These are phyloP conservation scores for Naumovozyma dairenensis DNA, from an alignment of 805 yeast genomes.

Conservation along the genomic window DNA sequence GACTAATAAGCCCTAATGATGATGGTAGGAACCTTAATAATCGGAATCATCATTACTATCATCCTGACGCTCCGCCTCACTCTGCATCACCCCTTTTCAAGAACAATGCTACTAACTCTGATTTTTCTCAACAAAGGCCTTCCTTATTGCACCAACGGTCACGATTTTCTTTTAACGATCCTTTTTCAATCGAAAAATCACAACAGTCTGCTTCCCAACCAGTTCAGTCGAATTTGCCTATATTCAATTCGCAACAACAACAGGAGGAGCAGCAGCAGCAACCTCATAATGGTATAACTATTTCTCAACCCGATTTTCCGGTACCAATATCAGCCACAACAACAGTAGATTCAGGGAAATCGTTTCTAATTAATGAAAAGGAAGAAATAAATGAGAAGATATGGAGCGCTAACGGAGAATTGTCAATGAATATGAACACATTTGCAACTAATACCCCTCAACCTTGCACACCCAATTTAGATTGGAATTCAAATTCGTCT, in stretches of 20 bases:
- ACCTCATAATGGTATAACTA: conserved; percentile 1
- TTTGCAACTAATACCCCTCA: conserved; percentile 11
- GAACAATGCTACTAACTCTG: too few relatives aligned
- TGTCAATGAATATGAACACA: conserved; percentile 18
- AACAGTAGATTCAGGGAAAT: conserved; percentile 26
- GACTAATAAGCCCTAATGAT: conserved; percentile 1
- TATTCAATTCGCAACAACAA: too few relatives aligned
- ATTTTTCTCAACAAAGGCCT: too few relatives aligned
- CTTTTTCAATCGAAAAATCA: conserved; percentile 31
- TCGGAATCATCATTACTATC: conserved; percentile 2
- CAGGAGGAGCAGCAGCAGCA: conserved; percentile 6
- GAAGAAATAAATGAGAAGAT: conserved; percentile 29
- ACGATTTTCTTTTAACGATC: conserved; percentile 63
- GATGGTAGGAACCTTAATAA: conserved; percentile 1
- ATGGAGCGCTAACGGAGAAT: conserved; percentile 27
- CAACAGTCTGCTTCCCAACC: conserved; percentile 5
- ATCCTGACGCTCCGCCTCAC: too few relatives aligned
- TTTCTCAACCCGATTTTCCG: too few relatives aligned
- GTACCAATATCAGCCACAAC: too few relatives aligned
- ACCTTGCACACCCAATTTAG: conserved; percentile 22
- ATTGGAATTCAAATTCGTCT: conserved; percentile 20
- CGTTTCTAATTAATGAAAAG: conserved; percentile 33
- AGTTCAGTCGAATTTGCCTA: too few relatives aligned
- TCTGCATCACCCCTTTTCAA: too few relatives aligned
- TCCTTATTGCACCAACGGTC: conserved; percentile 50